Evolutionary conservation across 1,139 yeast species (phyloP).

Genomic region (Diutina neorugosa): DNA sequence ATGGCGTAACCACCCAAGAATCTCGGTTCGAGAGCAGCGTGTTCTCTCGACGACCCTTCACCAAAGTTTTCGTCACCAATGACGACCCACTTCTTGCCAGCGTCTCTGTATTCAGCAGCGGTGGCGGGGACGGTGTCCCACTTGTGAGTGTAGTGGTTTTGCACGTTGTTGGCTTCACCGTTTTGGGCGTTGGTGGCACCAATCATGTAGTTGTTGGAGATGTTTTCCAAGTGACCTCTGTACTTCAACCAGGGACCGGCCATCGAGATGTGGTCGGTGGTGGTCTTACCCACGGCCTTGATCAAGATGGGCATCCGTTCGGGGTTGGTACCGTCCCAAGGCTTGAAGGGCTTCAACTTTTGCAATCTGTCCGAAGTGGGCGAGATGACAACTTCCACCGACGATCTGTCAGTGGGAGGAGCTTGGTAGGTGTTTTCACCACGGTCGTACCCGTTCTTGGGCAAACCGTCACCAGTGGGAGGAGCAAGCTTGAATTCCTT

Average conservation of each 20-base stretch:
- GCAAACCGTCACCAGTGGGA: slow-evolving; percentile 91
- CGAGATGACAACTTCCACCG: slow-evolving; percentile 62
- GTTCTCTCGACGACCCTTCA: slow-evolving; percentile 99
- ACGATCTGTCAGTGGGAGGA: slow-evolving; percentile 81
- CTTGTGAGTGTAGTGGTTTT: slow-evolving; percentile 85
- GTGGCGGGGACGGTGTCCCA: slow-evolving; percentile 95
- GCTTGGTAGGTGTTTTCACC: slow-evolving; percentile 97
- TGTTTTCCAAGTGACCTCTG: slow-evolving; percentile 99
- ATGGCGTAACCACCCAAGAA: slow-evolving; percentile 97
- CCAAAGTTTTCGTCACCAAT: slow-evolving; percentile 99
- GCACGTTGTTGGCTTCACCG: slow-evolving; percentile 85
- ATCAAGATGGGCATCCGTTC: slow-evolving; percentile 82
- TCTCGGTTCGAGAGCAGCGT: slow-evolving; percentile 99
- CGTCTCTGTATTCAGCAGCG: slow-evolving; percentile 89
- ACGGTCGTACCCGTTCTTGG: slow-evolving; percentile 82
- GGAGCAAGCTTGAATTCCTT: slow-evolving; percentile 87
- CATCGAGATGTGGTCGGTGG: slow-evolving; percentile 98
- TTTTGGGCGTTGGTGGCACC: slow-evolving; percentile 98
- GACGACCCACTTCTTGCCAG: slow-evolving; percentile 91
- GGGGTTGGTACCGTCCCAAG: slow-evolving; percentile 96
- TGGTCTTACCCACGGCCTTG: slow-evolving; percentile 95
- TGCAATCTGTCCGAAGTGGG: slow-evolving; percentile 66
- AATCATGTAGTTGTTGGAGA: slow-evolving; percentile 97
- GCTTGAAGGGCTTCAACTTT: slow-evolving; percentile 36
- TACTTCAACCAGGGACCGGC: slow-evolving; percentile 99